Base-by-base conservation (phyloP, 805 yeast genomes). In the Pichia insulana region DNA sequence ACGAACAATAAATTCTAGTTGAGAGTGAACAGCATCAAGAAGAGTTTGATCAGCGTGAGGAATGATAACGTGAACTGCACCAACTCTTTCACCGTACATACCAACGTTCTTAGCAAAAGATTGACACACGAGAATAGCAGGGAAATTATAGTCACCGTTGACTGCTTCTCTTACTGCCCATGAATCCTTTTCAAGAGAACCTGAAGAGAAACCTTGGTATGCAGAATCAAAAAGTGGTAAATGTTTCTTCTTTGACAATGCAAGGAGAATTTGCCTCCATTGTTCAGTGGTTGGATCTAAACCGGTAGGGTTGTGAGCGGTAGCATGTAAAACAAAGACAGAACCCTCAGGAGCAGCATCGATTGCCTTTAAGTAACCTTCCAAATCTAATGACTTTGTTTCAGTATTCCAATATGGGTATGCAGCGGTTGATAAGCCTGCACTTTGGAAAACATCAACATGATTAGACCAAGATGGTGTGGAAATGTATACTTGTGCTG, bases 391-490 rank as follows among this genome's bases (percentile, higher is more conserved):
- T 3, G 80, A 67, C 64, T 85, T 85, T 43, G 80, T 74, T 17
- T 67, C 70, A 42, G 71, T 68, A 57, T 90, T 74, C 89, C 95
- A 92, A 71, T 92, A 90, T 19, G 96, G 88, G 60, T 92, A 90
- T 15, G 69, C 63, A 30, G 69, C 77, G 32, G 82, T 80, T 50
- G 71, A 66, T 41, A 85, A 69, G 5, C 94, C 96, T 47, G 76
- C 69, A 41, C 74, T 66, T 51, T 74, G 70, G 61, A 89, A 92
- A 51, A 90, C 84, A 60, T 81, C 88, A 60, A 73, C 71, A 67
- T 90, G 98, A 69, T 92, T 92, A 41, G 92, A 95, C 98, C 98
- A 90, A n/a, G 97, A 88, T 51, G 98, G 98, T 45, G 73, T 67
- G 12, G 95, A 83, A 40, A 89, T 58, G 62, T 86, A 87, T 38